Conservation (phyloP, 2,329 filamentous ascomycete genomes). For the Neurospora crassa region DNA sequence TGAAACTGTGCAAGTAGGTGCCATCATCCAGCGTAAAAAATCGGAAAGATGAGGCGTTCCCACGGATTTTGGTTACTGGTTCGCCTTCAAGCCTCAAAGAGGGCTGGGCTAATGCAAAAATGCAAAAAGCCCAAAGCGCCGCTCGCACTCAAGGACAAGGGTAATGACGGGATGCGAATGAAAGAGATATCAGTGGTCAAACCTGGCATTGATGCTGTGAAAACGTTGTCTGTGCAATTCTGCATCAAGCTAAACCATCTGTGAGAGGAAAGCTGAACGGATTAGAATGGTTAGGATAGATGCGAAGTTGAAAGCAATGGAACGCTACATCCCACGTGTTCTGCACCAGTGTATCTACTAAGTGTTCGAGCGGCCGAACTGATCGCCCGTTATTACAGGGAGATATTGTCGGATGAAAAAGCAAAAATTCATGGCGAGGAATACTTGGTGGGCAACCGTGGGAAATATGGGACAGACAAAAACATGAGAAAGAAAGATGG, state of each 20-base stretch:
- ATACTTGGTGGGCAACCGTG: neutral
- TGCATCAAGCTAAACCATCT: neutral
- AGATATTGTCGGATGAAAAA: neutral
- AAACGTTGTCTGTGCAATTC: neutral
- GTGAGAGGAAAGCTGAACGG: neutral
- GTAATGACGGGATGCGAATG: neutral
- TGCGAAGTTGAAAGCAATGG: neutral
- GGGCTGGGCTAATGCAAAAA: neutral
- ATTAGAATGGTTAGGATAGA: neutral
- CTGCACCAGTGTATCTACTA: neutral
- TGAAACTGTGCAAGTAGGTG: neutral
- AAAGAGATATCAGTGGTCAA: neutral
- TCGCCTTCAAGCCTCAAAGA: neutral
- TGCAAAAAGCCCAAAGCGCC: neutral
- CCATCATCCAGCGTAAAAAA: neutral
- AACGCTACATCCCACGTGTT: neutral
- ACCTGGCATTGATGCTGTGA: neutral
- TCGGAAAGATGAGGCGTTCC: neutral
- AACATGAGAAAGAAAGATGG: neutral
- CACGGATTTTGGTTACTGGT: neutral
- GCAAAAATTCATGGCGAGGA: neutral
- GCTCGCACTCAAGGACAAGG: neutral
- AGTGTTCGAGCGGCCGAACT: neutral
- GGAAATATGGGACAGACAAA: neutral
- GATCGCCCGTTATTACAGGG: neutral